Evolutionary conservation across 768 basidiomycete genomes (phyloP), one percentile per base, ranked within the genome.

Genomic region (Boletus tomentosulus): DNA sequence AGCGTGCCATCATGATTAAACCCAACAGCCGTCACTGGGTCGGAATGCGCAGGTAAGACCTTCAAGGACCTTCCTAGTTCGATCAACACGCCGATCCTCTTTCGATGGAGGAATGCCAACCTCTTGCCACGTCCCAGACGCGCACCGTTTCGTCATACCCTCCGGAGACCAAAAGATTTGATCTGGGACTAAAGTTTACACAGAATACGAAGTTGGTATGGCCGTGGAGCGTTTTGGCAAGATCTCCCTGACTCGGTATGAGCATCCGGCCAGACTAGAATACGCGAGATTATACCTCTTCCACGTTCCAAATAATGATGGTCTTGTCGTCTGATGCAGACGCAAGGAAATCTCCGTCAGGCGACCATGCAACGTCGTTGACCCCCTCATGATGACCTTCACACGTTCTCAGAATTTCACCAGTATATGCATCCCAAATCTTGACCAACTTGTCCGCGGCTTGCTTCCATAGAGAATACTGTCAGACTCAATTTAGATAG

Each of bases 151-250:
- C 97, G 62, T 99, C 97, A 64, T 89, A 95, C 1, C 90, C 89
- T 30, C 97, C 97, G 22, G 92, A 95, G 15, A 90, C 97, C 50
- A 98, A 75, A 33, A 99, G 74, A 68, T 93, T 95, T 0, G 90
- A 89, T 65, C 85, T 81, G 1, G 92, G 94, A 61, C 90, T 94
- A 71, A 87, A 98, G 63, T 92, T 89, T 22, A 98, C 79, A 58
- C 93, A 95, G 64, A 97, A 94, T 2, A 98, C 93, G 55, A 92
- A 92, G 63, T 90, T 94, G 10, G 94, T 94, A 64, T 99, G 96
- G 0, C 91, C 90, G 42, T 79, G 77, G 12, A 99, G 74, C 11
- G 78, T 82, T 57, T 86, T 89, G 6, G 84, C 78, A 54, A 77
- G 71, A 37, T 74, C 71, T 39, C 83, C 79, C 85, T 89, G 56